Conservation (phyloP, 2,329 filamentous ascomycete genomes). For the Apiospora aurea region DNA sequence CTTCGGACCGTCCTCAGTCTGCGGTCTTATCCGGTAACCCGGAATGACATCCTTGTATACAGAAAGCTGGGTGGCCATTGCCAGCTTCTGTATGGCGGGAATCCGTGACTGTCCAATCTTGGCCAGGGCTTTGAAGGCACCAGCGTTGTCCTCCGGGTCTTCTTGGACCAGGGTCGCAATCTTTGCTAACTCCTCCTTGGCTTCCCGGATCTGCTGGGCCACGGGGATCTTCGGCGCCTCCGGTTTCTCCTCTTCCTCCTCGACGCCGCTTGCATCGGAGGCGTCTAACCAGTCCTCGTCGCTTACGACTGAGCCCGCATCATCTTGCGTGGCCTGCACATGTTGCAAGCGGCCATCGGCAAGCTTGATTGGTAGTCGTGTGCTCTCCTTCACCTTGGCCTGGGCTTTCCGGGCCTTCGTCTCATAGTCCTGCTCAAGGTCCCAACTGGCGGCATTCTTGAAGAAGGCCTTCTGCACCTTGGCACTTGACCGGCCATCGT, state of each 20-base stretch:
- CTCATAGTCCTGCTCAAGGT: constrained; percentile 93
- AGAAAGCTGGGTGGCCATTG: constrained; percentile 83
- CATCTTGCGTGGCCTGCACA: constrained; percentile 61
- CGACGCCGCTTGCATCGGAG: constrained; percentile 58
- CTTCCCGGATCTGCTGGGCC: constrained; percentile 80
- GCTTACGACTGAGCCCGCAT: constrained; percentile 64
- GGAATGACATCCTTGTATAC: constrained; percentile 97
- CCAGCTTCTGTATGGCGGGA: constrained; percentile 81
- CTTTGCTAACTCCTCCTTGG: constrained; percentile 91
- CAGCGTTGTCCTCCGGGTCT: constrained; percentile 88
- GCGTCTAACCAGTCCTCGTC: constrained; percentile 71
- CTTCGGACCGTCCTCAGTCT: constrained; percentile 75
- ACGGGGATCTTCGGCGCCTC: constrained; percentile 72
- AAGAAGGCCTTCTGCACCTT: constrained; percentile 71
- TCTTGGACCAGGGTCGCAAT: constrained; percentile 85
- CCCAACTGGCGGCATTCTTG: constrained; percentile 81
- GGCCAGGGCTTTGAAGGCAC: constrained; percentile 78
- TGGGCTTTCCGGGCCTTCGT: constrained; percentile 77
- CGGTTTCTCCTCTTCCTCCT: constrained; percentile 51
- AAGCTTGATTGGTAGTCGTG: constrained; percentile 85
- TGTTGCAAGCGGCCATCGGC: constrained; percentile 76
- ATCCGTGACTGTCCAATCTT: constrained; percentile 75
- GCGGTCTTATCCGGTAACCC: constrained; percentile 89
- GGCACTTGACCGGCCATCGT: constrained; percentile 45
- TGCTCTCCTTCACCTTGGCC: constrained; percentile 74